Base-by-base conservation (phyloP, 2,329 filamentous ascomycete genomes). In the Fusarium musae region DNA sequence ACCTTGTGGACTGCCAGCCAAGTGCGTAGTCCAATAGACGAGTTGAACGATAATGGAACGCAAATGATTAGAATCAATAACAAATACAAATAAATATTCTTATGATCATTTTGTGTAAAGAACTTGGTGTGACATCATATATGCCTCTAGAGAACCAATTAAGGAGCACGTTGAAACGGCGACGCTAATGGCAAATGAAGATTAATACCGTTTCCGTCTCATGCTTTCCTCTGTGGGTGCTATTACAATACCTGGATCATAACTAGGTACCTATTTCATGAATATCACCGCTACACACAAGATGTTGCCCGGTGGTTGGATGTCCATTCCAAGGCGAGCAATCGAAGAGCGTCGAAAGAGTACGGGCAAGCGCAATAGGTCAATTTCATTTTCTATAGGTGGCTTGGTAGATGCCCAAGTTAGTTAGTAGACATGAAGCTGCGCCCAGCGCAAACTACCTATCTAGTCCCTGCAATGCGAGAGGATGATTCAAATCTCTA, bases 1-100 rank as follows among this genome's bases (percentile, higher is more conserved):
- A 0, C 93, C 92, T 50, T 97, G 94, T 80, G 93, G 94, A 28
- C 84, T 96, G 77, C 93, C 94, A 37, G 84, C 85, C 58, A 95
- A 95, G 79, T 96, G 93, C 82, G 83, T 84, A 52, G 89, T 96
- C 76, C 84, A 91, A 79, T 94, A 83, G 84, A 75, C 37, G 50
- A 76, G 37, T 43, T 42, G 43, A 64, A 72, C 61, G 60, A 72
- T 72, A 63, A 73, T 69, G 50, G 44, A 59, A 69, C 26, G 39
- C 63, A 59, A 59, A 73, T 67, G 69, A 44, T 58, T 69, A 64
- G 21, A 63, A 66, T 60, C 49, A 74, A 59, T 67, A 61, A 26
- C 67, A 65, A 64, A 63, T n/a, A 56, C 69, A 63, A 59, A 65
- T 32, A 39, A 59, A 63, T 32, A 47, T 57, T 30, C 42, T 64